Conservation (phyloP, 331 rosid genomes). For the Rosa hybrid region DNA sequence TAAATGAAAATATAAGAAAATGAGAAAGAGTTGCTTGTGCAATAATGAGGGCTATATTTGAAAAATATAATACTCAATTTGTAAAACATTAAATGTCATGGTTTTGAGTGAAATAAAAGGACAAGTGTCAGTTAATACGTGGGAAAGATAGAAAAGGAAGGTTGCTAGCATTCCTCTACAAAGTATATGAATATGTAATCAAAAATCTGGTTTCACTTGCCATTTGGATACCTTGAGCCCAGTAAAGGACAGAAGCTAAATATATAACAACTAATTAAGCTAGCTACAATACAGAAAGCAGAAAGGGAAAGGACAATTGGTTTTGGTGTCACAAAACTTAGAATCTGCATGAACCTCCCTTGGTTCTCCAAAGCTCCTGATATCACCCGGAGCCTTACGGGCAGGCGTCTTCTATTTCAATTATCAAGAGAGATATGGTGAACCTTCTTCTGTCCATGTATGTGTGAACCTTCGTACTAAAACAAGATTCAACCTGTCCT, state of each 20-base stretch:
- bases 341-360: neutral
- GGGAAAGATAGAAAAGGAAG: no score
- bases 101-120: no score
- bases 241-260: neutral
- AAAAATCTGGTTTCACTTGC: neutral
- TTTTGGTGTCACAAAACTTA: neutral
- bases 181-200: neutral
- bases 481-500: conserved; percentile 20
- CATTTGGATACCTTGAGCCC: neutral
- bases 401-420: neutral
- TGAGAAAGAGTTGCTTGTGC: no score
- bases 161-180: no score
- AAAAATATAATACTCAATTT: no score
- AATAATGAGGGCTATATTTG: no score
- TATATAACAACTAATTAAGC: neutral
- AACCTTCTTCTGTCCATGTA: neutral
- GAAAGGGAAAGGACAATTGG: neutral
- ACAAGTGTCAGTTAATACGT: no score
- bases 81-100: no score
- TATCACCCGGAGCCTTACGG: neutral
- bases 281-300: neutral
- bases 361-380: conserved; percentile 29
- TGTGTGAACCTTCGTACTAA: neutral
- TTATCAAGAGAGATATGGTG: neutral
- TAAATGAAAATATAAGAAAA: no score